Evolutionary conservation across 371 early-diverging fungal genomes (phyloP).

Genomic region (Thermomucor indicae-seudaticae): DNA sequence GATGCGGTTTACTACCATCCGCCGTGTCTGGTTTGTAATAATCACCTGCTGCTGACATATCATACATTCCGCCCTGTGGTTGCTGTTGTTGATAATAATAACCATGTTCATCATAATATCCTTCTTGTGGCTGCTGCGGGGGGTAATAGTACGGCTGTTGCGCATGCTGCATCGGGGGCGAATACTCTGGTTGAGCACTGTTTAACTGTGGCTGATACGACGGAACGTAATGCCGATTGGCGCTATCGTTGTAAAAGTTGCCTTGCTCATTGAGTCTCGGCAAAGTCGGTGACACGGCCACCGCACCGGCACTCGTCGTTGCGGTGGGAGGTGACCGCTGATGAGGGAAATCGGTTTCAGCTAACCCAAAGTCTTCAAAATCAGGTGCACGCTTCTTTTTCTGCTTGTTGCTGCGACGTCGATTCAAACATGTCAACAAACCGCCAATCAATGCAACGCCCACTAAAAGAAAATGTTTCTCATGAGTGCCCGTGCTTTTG

Average conservation of each 20-base stretch:
- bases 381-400: constrained; percentile 22
- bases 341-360: constrained; percentile 38
- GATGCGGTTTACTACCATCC: constrained; percentile 11
- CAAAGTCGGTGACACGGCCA: constrained; percentile 24
- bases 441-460: constrained; percentile 43
- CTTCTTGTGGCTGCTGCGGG: constrained; percentile 17
- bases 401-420: constrained; percentile 25
- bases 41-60: neutral
- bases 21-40: constrained; percentile 16
- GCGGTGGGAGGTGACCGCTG: constrained; percentile 23
- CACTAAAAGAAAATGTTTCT: constrained; percentile 14
- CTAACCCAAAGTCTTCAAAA: constrained; percentile 43
- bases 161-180: constrained; percentile 13
- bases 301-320: constrained; percentile 7
- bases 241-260: constrained; percentile 26
- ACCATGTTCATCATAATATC: constrained; percentile 28
- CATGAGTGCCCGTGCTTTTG: too few relatives aligned
- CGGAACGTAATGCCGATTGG: constrained; percentile 9
- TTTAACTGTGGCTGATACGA: constrained; percentile 17
- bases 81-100: constrained; percentile 12
- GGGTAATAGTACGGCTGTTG: constrained; percentile 24
- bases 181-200: constrained; percentile 12
- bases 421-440: constrained; percentile 29
- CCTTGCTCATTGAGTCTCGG: constrained; percentile 40
- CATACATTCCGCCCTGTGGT: neutral